Conservation (phyloP, 73 alveolate genomes). For the Diophrys sp. region DNA sequence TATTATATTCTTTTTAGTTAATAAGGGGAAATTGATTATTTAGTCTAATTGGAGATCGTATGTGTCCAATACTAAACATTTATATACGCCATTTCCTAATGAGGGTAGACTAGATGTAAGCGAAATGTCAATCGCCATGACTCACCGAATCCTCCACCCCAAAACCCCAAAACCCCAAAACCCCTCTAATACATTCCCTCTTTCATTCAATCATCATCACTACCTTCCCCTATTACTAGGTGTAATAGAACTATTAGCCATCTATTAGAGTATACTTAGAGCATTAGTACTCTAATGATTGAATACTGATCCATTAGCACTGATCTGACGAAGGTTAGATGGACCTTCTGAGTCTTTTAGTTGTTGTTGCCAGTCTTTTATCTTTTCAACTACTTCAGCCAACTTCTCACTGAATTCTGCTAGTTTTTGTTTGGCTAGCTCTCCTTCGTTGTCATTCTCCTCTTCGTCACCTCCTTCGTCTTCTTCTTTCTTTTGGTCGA, state of each 20-base stretch:
- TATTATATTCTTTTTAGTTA: slow-evolving; percentile 29
- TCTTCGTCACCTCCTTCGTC: slow-evolving; percentile 6
- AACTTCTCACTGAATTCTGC: neutral
- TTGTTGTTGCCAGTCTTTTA: neutral
- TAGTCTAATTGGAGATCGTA: slow-evolving; percentile 26
- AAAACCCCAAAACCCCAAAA: too few species aligned
- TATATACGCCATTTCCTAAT: slow-evolving; percentile 13
- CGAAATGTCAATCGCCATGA: slow-evolving; percentile 39
- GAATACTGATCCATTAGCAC: neutral
- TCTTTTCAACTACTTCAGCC: neutral
- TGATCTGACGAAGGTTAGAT: neutral
- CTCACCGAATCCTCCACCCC: slow-evolving; percentile 12
- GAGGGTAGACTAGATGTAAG: slow-evolving; percentile 34
- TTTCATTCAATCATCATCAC: too few species aligned
- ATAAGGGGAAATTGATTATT: slow-evolving; percentile 35
- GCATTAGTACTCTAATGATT: neutral
- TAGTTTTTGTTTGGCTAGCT: neutral
- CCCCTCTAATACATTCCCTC: too few species aligned
- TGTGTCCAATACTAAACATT: neutral
- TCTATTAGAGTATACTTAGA: neutral
- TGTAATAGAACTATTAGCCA: neutral
- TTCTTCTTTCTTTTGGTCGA: neutral
- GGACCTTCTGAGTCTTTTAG: neutral
- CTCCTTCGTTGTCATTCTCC: neutral
- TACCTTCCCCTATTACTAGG: too few species aligned